A percentile compares a stretch with the other conserved stretches of the same genome.
Evolutionary conservation across 257 asterid genomes (phyloP).

Genomic region (Gentiana straminea): DNA sequence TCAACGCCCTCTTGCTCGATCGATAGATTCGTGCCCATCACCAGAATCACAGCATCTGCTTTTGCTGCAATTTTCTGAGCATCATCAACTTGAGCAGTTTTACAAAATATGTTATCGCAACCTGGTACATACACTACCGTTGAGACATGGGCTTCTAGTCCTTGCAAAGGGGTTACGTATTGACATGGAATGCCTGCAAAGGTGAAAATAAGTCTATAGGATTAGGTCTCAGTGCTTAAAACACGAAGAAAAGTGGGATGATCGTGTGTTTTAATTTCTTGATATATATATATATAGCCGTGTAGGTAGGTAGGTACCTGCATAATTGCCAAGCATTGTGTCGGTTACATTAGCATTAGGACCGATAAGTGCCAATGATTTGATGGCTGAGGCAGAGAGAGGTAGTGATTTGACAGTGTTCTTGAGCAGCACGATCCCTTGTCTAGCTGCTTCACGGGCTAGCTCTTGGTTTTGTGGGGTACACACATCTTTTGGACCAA

Average conservation of each 20-base stretch:
- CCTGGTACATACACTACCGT: conserved; percentile 47
- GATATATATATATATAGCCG: neutral
- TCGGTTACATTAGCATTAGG: conserved; percentile 60
- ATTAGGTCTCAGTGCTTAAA: neutral
- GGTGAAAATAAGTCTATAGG: neutral
- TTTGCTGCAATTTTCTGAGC: conserved; percentile 48
- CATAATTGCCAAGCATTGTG: conserved; percentile 80
- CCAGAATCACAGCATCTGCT: conserved; percentile 71
- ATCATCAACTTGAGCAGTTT: conserved; percentile 34
- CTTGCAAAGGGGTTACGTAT: conserved; percentile 59
- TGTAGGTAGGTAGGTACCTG: conserved; percentile 25
- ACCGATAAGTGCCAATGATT: conserved; percentile 73
- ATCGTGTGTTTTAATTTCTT: neutral
- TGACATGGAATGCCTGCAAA: conserved; percentile 62
- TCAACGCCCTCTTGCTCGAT: conserved; percentile 53
- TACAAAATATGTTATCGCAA: conserved; percentile 45
- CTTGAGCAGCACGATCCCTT: conserved; percentile 77
- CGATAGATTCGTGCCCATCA: conserved; percentile 72
- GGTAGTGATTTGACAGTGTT: conserved; percentile 59
- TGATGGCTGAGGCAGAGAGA: conserved; percentile 38
- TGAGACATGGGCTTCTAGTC: conserved; percentile 36
- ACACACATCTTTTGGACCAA: conserved; percentile 81
- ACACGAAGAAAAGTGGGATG: neutral
- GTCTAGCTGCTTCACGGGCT: conserved; percentile 83
- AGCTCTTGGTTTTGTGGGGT: conserved; percentile 52